Evolutionary conservation across 2,329 filamentous ascomycete genomes (phyloP), one percentile per base, ranked within the genome.

Genomic region (Sporothrix dimorphospora): DNA sequence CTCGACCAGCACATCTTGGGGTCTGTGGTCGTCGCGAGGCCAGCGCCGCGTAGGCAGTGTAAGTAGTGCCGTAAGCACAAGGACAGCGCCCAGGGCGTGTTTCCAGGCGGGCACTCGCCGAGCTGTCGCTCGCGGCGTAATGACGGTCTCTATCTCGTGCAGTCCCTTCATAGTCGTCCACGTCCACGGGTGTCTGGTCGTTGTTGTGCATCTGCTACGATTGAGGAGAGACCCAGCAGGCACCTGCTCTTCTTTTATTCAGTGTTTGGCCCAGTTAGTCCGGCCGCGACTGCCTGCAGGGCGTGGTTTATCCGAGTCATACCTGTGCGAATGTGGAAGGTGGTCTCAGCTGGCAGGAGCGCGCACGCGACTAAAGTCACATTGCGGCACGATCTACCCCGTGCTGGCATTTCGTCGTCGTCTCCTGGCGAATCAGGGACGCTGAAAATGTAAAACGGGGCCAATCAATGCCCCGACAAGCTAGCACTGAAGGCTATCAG

Each of bases 311-410:
- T 45, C 59, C 59, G 38, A 21, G 19, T 45, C 38, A n/a, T 9
- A 21, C 59, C 59, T 42, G 38, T 65, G 59, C 38, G 8, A 45
- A 65, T 42, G 59, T 42, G 34, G 57, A 38, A 61, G 57, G 57
- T 61, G 57, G 57, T 65, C 55, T n/a, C 59, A 65, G 19, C 38
- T 27, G 21, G 11, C 11, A 65, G 59, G n/a, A 63, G 27, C 8
- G 27, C 12, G 40, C 59, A 45, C 59, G 59, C 34, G 40, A 65
- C 59, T 65, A 45, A 19, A 8, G 38, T 65, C 59, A 27, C 59
- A 65, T 65, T n/a, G 38, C 59, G 59, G 59, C 38, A 27, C 40
- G 34, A 65, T 65, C 40, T 45, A 42, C 59, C 38, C 59, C 59
- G n/a, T 61, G 12, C 34, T 45, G 30, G 38, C 21, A 45, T 45